Base-by-base conservation (phyloP, 2,329 filamentous ascomycete species). In the Beauveria bassiana region DNA sequence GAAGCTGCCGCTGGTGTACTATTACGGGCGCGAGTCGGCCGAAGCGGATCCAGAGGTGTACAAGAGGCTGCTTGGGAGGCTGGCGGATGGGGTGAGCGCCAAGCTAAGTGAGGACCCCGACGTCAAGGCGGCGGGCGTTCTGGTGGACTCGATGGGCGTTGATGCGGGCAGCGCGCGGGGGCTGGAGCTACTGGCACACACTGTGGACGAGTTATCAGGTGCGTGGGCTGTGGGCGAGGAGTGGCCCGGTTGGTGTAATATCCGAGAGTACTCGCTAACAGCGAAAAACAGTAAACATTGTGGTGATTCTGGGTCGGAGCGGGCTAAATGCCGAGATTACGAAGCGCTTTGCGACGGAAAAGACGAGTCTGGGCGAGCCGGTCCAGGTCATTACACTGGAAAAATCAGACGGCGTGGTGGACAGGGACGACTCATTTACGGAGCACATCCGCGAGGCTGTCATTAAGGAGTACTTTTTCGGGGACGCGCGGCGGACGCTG, bases 401-500 rank as follows among this genome's bases (percentile, higher is more conserved):
- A 64, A 92, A 91, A 71, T 96, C 92, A 0, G 90, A 91, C 42
- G 95, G 95, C 26, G 92, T 90, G 43, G 90, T 90, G 1, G 85
- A 90, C 68, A 83, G 91, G 53, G 88, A 92, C 65, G 84, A 87
- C 43, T 71, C 77, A 0, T 96, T 91, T 72, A 85, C 93, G 80
- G 89, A 90, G 68, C 81, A 86, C 18, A 76, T 85, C 5, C 84
- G 89, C 50, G 90, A 96, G 69, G 84, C 88, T 0, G 84, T 89
- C 56, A 92, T 97, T 58, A 88, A 89, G 66, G 88, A 93, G 68
- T 99, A 99, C 74, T 99, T 99, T 77, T 99, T 97, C 71, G 95
- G 95, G 10, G 88, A 90, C 65, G 75, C 82, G 1, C 86, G 85
- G 64, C 84, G 89, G 62, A 89, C 90, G 0, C 79, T 99, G 2